A percentile compares a stretch with the other conserved stretches of the same genome.
Conservation (phyloP, 371 early-diverging fungal genomes). For the Mucor piriformis region DNA sequence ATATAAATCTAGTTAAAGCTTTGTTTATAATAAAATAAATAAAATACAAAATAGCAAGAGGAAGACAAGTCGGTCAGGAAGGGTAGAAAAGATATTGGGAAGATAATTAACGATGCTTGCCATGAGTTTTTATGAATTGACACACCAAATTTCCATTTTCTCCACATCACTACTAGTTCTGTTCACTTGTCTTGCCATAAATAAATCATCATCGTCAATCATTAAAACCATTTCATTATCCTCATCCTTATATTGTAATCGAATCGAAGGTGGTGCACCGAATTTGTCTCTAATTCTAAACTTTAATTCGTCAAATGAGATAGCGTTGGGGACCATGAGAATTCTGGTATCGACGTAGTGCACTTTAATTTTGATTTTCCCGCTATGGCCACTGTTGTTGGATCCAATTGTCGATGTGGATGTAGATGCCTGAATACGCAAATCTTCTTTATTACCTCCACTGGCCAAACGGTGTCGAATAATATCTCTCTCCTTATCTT, state of each 20-base stretch:
- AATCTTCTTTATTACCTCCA: constrained; percentile 6
- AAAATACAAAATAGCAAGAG: constrained; percentile 1
- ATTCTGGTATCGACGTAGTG: constrained; percentile 79
- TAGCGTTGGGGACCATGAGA: constrained; percentile 63
- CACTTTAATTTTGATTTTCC: constrained; percentile 76
- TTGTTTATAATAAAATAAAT: neutral
- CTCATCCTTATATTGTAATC: constrained; percentile 87
- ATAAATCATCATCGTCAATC: constrained; percentile 91
- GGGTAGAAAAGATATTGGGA: neutral
- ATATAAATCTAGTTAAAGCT: too few species aligned
- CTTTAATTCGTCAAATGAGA: constrained; percentile 64
- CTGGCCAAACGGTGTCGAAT: constrained; percentile 13
- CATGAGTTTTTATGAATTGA: constrained; percentile 2
- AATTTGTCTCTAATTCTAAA: constrained; percentile 73
- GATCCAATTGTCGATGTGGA: constrained; percentile 29
- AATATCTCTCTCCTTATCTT: constrained; percentile 12
- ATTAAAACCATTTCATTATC: constrained; percentile 86
- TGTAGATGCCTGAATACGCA: constrained; percentile 19
- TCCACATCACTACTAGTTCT: constrained; percentile 52
- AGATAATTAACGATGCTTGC: too few species aligned
- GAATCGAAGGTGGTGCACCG: constrained; percentile 43
- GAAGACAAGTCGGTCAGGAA: too few species aligned
- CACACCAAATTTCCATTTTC: constrained; percentile 72
- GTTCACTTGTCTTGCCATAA: constrained; percentile 72
- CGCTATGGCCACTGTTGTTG: constrained; percentile 8